Base-by-base conservation (phyloP, 257 asterid species). In the Solanum etuberosum region DNA sequence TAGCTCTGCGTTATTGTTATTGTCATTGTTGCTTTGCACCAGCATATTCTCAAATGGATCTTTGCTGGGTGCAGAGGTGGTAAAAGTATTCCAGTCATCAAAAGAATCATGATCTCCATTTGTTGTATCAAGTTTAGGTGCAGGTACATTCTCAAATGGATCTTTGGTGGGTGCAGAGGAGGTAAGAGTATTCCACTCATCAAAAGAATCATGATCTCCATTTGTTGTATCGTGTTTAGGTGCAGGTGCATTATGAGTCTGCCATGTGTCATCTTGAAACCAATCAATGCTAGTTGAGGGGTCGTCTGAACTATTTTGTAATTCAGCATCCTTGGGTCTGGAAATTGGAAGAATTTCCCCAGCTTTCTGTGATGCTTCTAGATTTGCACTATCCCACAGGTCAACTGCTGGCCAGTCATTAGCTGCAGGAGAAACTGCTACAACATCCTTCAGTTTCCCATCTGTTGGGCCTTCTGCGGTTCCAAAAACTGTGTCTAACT, bases 161-260 rank as follows among this genome's bases (percentile, higher is more conserved):
- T 82, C 91, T 77, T 92, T 92, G 72, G 77, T 77, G 87, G 88
- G 88, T 80, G 91, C 84, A 51, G 94, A 91, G 91, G 93, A 91
- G 6, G 95, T 90, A 89, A 96, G 93, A 87, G 92, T 94, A 92
- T 94, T 86, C 99, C 99, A 95, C 7, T 91, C 96, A 67, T 89
- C 93, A 88, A 90, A 89, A 21, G 90, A 81, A 68, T 91, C 92
- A 32, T 87, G 93, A 61, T 92, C 93, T 86, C 63, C 78, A 34
- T 46, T 65, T 29, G 29, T 31, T 31, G 84, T 46, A 83, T 74
- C 88, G 83, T 74, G 92, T 68, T 84, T 86, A 48, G 91, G 89
- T 76, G 46, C 89, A 77, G 88, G 87, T 29, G 86, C 32, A 67
- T 87, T 54, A 78, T 67, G 89, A 72, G 90, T 88, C 90, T 89